Percentiles rank a stretch among this genome's conserved stretches.
These are phyloP conservation scores for Wallacemonas sp. DNA, from an alignment of 208 protist species.

Conservation along the genomic window DNA sequence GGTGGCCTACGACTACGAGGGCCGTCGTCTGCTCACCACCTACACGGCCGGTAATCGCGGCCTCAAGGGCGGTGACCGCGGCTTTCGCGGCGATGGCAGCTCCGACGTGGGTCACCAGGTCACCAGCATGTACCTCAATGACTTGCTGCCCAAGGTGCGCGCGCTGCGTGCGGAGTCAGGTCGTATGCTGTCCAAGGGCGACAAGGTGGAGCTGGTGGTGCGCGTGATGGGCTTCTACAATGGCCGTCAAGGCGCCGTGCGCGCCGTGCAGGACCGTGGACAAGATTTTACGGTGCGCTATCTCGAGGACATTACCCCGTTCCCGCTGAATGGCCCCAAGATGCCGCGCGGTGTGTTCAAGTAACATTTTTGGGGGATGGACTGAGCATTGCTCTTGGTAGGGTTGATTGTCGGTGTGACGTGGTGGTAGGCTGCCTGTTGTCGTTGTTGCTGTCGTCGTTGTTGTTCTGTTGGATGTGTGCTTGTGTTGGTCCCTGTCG, in stretches of 20 bases:
- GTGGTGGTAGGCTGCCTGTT: too few relatives aligned
- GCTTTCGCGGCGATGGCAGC: conserved; percentile 82
- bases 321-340: conserved; percentile 87
- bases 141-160: conserved; percentile 77
- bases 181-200: conserved; percentile 47
- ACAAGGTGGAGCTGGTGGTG: conserved; percentile 90
- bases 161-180: conserved; percentile 57
- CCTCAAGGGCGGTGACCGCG: conserved; percentile 84
- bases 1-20: conserved; percentile 86
- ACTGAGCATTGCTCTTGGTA: too few relatives aligned
- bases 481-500: too few relatives aligned
- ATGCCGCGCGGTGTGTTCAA: conserved; percentile 87
- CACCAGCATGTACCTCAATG: conserved; percentile 86
- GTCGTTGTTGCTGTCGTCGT: too few relatives aligned
- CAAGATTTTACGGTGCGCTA: conserved; percentile 79
- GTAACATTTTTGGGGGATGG: conserved; percentile 24
- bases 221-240: conserved; percentile 93
- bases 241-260: conserved; percentile 84
- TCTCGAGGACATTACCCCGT: conserved; percentile 91
- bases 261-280: conserved; percentile 82
- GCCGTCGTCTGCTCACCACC: conserved; percentile 71
- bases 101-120: conserved; percentile 90
- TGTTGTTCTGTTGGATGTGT: too few relatives aligned
- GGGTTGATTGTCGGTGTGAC: background rate
- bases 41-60: conserved; percentile 89